Evolutionary conservation across 768 basidiomycete species (phyloP), one percentile per base, ranked within the genome.

Genomic region (Holtermannia corniformis): DNA sequence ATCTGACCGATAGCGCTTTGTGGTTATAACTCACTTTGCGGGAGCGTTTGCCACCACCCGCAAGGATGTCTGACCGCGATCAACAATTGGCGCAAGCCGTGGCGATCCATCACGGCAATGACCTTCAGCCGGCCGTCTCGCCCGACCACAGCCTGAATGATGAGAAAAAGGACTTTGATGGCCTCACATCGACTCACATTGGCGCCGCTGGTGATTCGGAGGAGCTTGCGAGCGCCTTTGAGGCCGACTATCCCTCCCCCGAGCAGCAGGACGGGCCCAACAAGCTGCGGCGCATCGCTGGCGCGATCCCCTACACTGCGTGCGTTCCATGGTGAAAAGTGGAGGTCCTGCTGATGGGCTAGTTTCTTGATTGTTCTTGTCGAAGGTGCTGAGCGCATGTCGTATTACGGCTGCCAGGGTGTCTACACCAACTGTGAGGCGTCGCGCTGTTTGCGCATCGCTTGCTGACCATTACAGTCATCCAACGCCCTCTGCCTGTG

Each of bases 301-400:
- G 32, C 16, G 32, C 32, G 7, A 37, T 37, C 32, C 32, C 32
- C 32, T 37, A 37, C 32, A 37, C 32, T 37, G 32, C 32, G 32
- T 37, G 16, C 16, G 32, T 37, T n/a, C 32, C 32, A 37, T 37
- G 10, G 16, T n/a, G n/a, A n/a, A n/a, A n/a, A n/a, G n/a, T n/a
- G n/a, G n/a, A n/a, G n/a, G 19, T 44, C 7, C 4, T 24, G n/a
- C 43, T 51, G 55, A 27, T 64, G 58, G 61, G 44, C 57, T 3
- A 68, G 57, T 1, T 47, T 68, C n/a, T 62, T 65, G n/a, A 71
- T 73, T 60, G 71, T 70, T 48, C 49, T 73, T 21, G 59, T 72
- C 46, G 72, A 73, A 56, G 57, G 71, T 22, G 65, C 69, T 10
- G 72, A 73, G 56, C 57, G 72, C 24, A 63, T 62, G 3, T 64